Evolutionary conservation across 352 stramenopile species (phyloP).

Genomic region (Globisporangium parvum): DNA sequence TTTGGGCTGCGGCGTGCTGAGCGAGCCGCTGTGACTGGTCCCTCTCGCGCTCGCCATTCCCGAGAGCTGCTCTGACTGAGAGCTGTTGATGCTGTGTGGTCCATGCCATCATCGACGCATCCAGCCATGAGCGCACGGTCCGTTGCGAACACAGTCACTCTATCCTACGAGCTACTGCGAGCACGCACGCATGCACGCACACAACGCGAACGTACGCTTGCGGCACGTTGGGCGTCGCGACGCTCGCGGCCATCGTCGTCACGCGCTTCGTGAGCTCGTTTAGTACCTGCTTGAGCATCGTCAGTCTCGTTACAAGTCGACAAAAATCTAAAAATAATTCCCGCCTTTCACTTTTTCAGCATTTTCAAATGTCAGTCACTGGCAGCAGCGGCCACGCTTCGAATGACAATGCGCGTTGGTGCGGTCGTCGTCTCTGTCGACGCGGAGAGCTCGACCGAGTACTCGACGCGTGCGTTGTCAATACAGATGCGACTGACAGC

Average conservation of each 20-base stretch:
- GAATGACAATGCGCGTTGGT: no score
- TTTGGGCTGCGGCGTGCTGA: no score
- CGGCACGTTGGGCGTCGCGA: constrained; percentile 18
- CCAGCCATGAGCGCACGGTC: neutral
- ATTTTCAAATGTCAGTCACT: neutral
- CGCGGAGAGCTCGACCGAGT: constrained; percentile 16
- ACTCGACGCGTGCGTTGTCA: constrained; percentile 51
- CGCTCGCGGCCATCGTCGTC: constrained; percentile 22
- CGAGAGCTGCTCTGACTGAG: neutral
- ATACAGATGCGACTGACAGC: constrained; percentile 42
- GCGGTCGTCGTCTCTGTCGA: neutral
- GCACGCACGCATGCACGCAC: neutral
- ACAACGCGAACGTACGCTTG: constrained; percentile 10
- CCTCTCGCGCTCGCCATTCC: neutral
- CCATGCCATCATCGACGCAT: neutral
- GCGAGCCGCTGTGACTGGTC: neutral
- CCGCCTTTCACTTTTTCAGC: neutral
- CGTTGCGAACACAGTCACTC: neutral
- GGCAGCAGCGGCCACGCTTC: no score
- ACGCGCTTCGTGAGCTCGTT: neutral
- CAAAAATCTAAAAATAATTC: no score
- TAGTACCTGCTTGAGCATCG: neutral
- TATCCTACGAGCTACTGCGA: neutral
- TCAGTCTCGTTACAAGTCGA: no score
- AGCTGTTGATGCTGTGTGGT: constrained; percentile 4